Evolutionary conservation across 306 rosid genomes (phyloP).

Genomic region (Geum urbanum): DNA sequence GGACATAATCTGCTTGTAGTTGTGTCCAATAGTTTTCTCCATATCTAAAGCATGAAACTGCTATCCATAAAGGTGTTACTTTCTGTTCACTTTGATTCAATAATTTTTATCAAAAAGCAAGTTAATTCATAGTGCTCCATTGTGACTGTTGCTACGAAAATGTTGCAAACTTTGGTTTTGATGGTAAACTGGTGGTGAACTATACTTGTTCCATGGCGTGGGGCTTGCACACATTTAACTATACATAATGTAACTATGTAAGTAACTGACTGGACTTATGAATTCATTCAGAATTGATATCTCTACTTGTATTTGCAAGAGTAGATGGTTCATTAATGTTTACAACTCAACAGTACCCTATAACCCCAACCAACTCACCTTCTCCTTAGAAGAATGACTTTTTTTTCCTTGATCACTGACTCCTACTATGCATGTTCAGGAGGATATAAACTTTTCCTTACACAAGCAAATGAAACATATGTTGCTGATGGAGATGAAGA

Average conservation of each 20-base stretch:
- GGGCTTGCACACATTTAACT: conserved; percentile 29
- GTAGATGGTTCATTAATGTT: too few species aligned
- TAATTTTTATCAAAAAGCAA: background rate
- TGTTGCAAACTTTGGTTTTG: conserved; percentile 79
- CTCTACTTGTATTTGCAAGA: background rate
- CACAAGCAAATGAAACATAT: conserved; percentile 1
- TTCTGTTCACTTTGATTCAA: background rate
- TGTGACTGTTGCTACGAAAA: background rate
- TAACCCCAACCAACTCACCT: background rate
- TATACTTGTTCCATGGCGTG: conserved; percentile 96
- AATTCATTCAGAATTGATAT: background rate
- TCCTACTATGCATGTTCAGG: background rate
- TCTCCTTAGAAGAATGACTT: background rate
- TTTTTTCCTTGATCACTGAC: conserved; percentile 4
- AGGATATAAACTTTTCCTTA: conserved; percentile 15
- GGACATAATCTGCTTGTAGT: background rate
- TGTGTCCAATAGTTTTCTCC: background rate
- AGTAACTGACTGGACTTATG: conserved; percentile 13
- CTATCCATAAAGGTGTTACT: conserved; percentile 2
- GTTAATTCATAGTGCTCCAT: background rate
- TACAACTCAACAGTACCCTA: background rate
- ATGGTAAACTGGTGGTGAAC: conserved; percentile 83
- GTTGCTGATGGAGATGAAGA: conserved; percentile 14
- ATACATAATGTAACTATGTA: conserved; percentile 33
- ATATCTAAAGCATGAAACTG: background rate